Evolutionary conservation across 192 early-diverging fungal species (phyloP).

Genomic region (Haplosporangium gracile): DNA sequence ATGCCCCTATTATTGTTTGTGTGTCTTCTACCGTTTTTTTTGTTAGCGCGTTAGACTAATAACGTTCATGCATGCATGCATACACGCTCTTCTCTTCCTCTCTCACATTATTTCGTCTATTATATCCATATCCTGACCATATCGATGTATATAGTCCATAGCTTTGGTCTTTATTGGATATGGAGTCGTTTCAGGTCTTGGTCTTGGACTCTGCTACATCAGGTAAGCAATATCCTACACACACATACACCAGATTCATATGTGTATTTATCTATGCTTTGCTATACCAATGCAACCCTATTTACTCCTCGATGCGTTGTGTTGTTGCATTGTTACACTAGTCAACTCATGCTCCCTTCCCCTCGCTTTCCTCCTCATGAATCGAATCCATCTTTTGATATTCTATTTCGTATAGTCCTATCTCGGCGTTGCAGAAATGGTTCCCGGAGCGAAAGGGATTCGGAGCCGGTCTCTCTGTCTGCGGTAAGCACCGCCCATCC

Average conservation of each 20-base stretch:
- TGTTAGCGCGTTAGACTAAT: neutral
- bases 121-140: neutral
- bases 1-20: neutral
- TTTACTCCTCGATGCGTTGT: neutral
- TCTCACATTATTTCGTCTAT: neutral
- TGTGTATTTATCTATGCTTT: too few relatives aligned
- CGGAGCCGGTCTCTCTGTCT: constrained; percentile 73
- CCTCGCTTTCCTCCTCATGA: neutral
- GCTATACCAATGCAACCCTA: too few relatives aligned
- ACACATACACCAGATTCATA: neutral
- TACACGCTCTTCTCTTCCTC: neutral
- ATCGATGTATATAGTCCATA: neutral
- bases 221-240: constrained; percentile 14
- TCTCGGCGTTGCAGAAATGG: constrained; percentile 71
- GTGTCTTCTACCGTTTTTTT: neutral
- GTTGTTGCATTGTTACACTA: too few relatives aligned
- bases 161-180: neutral
- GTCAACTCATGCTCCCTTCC: neutral
- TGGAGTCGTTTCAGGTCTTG: constrained; percentile 60
- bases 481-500: constrained; percentile 48
- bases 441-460: constrained; percentile 68
- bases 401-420: constrained; percentile 44
- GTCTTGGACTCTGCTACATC: constrained; percentile 71
- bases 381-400: neutral
- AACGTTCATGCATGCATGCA: neutral